These are phyloP conservation scores for Dalbergia cochinchinensis DNA, from an alignment of 306 rosid species.

Conservation along the genomic window DNA sequence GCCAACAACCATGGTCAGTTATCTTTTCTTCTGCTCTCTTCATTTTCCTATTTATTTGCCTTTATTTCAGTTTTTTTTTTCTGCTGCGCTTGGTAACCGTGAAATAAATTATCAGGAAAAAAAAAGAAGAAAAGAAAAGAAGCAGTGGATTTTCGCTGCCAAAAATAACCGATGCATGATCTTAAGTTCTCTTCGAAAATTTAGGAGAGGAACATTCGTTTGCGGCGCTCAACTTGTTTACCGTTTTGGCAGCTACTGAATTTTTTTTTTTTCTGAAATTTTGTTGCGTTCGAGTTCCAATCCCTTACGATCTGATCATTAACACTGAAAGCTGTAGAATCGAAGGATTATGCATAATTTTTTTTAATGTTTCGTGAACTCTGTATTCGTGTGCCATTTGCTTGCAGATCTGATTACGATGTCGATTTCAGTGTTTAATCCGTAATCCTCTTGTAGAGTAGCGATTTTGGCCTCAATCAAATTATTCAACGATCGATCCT, in stretches of 20 bases:
- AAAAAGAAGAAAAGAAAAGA: not conserved
- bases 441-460: not conserved
- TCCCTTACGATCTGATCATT: conserved; percentile 36
- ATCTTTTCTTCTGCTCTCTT: not conserved
- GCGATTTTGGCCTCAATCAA: not conserved
- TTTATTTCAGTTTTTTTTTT: not conserved
- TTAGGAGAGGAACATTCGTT: not conserved
- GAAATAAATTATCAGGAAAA: not conserved
- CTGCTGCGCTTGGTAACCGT: not conserved
- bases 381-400: not conserved
- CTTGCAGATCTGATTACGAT: conserved; percentile 5
- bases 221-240: not conserved
- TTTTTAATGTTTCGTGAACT: not conserved
- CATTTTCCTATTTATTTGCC: not conserved
- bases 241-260: not conserved
- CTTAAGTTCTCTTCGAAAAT: not conserved
- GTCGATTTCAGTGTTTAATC: not conserved
- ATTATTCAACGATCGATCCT: not conserved
- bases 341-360: not conserved
- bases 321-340: not conserved
- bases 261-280: not conserved
- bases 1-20: conserved; percentile 38
- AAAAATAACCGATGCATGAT: not conserved
- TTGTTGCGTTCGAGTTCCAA: not conserved
- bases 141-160: not conserved